Evolutionary conservation across 2,329 filamentous ascomycete species (phyloP), one percentile per base, ranked within the genome.

Genomic region (Tolypocladium capitatum): DNA sequence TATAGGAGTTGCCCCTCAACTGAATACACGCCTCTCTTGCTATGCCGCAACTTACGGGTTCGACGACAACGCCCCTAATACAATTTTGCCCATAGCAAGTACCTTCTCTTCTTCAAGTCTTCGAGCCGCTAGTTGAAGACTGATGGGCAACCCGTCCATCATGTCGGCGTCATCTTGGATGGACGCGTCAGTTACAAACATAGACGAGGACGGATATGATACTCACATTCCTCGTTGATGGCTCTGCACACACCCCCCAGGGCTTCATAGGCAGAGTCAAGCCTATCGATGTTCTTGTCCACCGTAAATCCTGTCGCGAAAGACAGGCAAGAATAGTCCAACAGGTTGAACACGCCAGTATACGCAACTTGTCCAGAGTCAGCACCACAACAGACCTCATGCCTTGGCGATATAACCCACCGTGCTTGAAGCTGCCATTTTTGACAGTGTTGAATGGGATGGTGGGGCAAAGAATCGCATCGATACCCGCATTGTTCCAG

Each of bases 381-480:
- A 50, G 44, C 9, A 16, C 21, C 14, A 14, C 7, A 4, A 27
- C 1, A 5, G 3, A 7, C n/a, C 16, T 4, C 28, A 8, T 18
- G 18, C 11, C 6, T 32, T 5, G 32, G 30, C 4, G 3, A n/a
- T 2, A 11, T 1, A 16, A 57, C 67, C 55, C 42, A 69, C 69
- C 64, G 34, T 74, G 68, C 55, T 61, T 66, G 36, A 72, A 70
- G 1, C 60, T 60, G 5, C 68, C 69, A 42, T 69, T 64, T 56
- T 69, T 67, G 30, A 67, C 65, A 0, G 63, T 64, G 36, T 63
- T 65, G 45, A 68, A 74, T 0, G 71, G 68, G 31, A 68, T 71
- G 0, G 69, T 72, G 0, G 82, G 81, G 45, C 75, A 78, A 1
- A 86, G 59, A 9, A 86, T 70, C 1, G 78, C 78, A 56, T 86